phyloP scores from a whole-genome alignment of 2,329 filamentous ascomycete species.

The Aureobasidium leucospermi region DNA sequence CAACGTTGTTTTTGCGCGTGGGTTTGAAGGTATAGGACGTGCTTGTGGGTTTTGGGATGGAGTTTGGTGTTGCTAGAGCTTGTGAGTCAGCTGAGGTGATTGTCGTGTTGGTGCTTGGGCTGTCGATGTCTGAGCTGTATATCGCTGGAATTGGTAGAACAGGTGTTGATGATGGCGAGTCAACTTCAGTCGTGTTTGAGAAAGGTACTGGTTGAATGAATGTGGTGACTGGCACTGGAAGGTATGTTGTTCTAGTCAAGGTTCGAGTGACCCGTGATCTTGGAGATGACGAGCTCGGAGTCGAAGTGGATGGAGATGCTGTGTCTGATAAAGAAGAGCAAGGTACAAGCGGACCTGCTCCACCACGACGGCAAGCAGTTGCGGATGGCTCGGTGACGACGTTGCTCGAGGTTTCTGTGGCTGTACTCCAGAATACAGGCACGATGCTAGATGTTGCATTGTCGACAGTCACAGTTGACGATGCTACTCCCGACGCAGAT shows the following conservation, averaged over 20 bases:
- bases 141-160: not conserved
- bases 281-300: not conserved
- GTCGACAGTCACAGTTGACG: not conserved
- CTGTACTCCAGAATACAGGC: not conserved
- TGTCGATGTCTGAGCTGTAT: not conserved
- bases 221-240: not conserved
- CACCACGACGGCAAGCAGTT: not conserved
- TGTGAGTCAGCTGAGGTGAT: not conserved
- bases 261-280: not conserved
- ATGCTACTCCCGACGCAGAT: not conserved
- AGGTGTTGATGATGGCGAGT: not conserved
- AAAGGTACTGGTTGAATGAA: not conserved
- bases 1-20: constrained; percentile 23
- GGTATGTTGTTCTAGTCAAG: not conserved
- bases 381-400: not conserved
- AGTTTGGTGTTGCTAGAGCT: not conserved
- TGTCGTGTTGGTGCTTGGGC: not conserved
- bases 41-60: not conserved
- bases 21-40: constrained; percentile 24
- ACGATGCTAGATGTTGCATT: not conserved
- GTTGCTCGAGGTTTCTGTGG: not conserved
- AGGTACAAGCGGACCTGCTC: not conserved
- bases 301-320: not conserved
- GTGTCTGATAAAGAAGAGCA: not conserved
- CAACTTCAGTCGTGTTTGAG: not conserved